These are phyloP conservation scores for Elaeagnus macrophylla DNA, from an alignment of 306 rosid genomes.

Conservation along the genomic window DNA sequence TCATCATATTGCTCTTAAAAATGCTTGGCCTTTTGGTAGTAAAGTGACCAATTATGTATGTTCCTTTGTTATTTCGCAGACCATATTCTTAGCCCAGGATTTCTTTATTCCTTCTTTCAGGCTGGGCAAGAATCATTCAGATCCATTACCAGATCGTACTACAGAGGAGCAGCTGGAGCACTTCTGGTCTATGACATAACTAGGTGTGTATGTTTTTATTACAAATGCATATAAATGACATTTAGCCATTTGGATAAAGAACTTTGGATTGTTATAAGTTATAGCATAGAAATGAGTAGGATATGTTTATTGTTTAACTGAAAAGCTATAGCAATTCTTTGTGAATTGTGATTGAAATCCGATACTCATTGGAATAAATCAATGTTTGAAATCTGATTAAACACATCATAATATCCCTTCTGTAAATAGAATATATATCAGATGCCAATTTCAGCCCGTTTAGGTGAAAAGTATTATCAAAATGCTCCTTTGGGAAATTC, in stretches of 20 bases:
- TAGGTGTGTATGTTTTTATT: constrained; percentile 39
- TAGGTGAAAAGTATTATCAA: background rate
- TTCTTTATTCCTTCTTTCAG: constrained; percentile 34
- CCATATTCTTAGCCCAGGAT: constrained; percentile 3
- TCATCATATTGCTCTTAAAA: too few relatives aligned
- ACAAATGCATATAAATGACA: background rate
- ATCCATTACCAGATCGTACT: constrained; percentile 93
- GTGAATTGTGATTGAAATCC: too few relatives aligned
- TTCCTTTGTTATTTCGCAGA: background rate
- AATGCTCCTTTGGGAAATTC: background rate
- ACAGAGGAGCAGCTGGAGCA: constrained; percentile 97
- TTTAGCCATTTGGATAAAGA: too few relatives aligned
- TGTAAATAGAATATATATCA: too few relatives aligned
- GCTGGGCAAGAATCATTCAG: constrained; percentile 99
- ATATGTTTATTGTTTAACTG: too few relatives aligned
- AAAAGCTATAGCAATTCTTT: too few relatives aligned
- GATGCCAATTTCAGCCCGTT: background rate
- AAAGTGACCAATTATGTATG: background rate
- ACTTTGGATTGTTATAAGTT: too few relatives aligned
- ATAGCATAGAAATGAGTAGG: too few relatives aligned
- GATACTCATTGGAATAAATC: too few relatives aligned
- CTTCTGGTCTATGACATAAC: constrained; percentile 95
- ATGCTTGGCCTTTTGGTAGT: too few relatives aligned
- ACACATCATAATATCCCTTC: too few relatives aligned
- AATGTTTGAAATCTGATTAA: too few relatives aligned